Percentiles rank a stretch among this genome's conserved stretches.
phyloP scores from a whole-genome alignment of 2,329 filamentous ascomycete species.

The Chaetomiaceae sp. region DNA sequence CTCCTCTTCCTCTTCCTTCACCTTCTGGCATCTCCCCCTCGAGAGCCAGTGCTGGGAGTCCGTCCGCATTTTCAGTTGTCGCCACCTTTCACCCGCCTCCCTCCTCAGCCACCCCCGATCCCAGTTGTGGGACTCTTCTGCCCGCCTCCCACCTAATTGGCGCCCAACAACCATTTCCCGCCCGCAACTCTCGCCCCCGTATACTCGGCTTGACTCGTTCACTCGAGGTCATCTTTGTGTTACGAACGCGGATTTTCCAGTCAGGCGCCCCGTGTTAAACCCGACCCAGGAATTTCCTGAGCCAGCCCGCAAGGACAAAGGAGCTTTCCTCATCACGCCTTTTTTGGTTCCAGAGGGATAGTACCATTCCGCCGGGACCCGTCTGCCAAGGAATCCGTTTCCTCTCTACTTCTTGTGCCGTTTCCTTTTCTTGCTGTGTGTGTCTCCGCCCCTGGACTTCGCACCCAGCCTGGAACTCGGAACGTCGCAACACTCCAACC shows the following conservation, averaged over 20 bases:
- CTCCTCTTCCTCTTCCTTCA: slow-evolving; percentile 8
- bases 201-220: slow-evolving; percentile 40
- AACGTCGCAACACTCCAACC: neutral
- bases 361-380: slow-evolving; percentile 1
- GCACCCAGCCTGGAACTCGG: slow-evolving; percentile 5
- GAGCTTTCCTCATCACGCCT: slow-evolving; percentile 7
- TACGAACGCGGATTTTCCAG: slow-evolving; percentile 13
- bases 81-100: slow-evolving; percentile 1
- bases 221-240: slow-evolving; percentile 39
- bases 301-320: slow-evolving; percentile 24
- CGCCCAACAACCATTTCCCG: slow-evolving; percentile 15
- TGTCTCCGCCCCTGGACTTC: slow-evolving; percentile 1
- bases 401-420: slow-evolving; percentile 21
- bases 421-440: slow-evolving; percentile 21
- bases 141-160: slow-evolving; percentile 10
- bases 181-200: neutral
- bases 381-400: slow-evolving; percentile 27
- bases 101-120: neutral
- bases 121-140: neutral
- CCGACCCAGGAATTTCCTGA: slow-evolving; percentile 13
- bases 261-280: slow-evolving; percentile 1
- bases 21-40: slow-evolving; percentile 6
- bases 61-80: slow-evolving; percentile 8
- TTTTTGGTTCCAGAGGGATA: slow-evolving; percentile 22
- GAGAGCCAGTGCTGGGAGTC: slow-evolving; percentile 12